phyloP scores from a whole-genome alignment of 1,284 basidiomycete genomes.

The Flammula alnicola region DNA sequence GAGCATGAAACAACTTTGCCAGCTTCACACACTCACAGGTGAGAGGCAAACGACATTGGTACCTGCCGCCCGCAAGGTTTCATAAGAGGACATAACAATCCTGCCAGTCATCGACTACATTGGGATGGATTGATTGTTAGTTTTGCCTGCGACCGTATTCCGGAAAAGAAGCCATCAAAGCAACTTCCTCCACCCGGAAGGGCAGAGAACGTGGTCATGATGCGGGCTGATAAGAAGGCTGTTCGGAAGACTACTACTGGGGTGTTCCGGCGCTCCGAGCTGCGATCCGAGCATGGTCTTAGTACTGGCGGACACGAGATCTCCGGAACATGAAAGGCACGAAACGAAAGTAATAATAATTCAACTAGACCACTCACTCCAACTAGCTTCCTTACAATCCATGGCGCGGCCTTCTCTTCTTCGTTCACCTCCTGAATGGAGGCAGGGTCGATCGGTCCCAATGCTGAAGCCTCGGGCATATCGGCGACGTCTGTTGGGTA shows the following conservation, averaged over 20 bases:
- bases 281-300: background rate
- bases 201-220: too few relatives aligned
- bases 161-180: background rate
- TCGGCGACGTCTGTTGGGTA: too few relatives aligned
- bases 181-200: background rate
- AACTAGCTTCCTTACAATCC: constrained; percentile 67
- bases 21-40: constrained; percentile 49
- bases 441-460: constrained; percentile 59
- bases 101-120: constrained; percentile 65
- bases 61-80: constrained; percentile 62
- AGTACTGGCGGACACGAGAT: background rate
- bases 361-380: constrained; percentile 48
- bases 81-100: constrained; percentile 69
- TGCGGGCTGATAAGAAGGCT: background rate
- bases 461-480: constrained; percentile 43
- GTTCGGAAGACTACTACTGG: background rate
- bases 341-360: constrained; percentile 4
- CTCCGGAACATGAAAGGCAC: background rate
- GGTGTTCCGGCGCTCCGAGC: constrained; percentile 1
- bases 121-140: too few relatives aligned
- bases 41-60: constrained; percentile 65
- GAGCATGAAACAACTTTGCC: too few relatives aligned
- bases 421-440: constrained; percentile 46
- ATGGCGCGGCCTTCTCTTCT: constrained; percentile 60
- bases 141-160: too few relatives aligned